These are phyloP conservation scores for Exsudoporus frostii DNA, from an alignment of 768 basidiomycete genomes.

Conservation along the genomic window DNA sequence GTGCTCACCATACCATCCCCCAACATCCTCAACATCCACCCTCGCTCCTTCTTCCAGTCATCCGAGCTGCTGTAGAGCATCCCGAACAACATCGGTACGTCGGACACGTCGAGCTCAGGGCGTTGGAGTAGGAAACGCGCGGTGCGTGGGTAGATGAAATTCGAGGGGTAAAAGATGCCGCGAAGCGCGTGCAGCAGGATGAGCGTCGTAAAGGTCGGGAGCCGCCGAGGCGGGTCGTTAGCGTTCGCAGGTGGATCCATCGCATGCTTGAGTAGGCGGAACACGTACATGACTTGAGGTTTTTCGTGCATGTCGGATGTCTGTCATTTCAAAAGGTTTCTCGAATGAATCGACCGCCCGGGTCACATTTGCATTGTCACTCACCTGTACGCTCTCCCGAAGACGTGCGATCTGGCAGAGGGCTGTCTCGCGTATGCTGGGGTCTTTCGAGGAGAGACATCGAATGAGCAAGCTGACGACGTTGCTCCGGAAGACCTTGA, in stretches of 20 bases:
- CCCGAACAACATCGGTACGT: constrained; percentile 88
- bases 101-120: constrained; percentile 70
- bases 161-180: constrained; percentile 81
- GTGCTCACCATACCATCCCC: constrained; percentile 73
- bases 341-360: neutral
- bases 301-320: constrained; percentile 73
- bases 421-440: constrained; percentile 56
- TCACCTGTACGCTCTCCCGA: constrained; percentile 61
- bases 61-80: constrained; percentile 81
- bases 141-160: constrained; percentile 83
- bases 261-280: constrained; percentile 39
- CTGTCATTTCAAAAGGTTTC: constrained; percentile 31
- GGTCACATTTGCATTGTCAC: constrained; percentile 16
- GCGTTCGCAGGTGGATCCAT: constrained; percentile 26
- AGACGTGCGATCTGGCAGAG: constrained; percentile 59
- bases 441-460: constrained; percentile 65
- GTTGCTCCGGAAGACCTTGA: constrained; percentile 82
- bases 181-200: constrained; percentile 80
- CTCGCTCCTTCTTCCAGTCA: constrained; percentile 84
- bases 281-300: constrained; percentile 66
- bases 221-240: constrained; percentile 53
- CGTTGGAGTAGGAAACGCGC: constrained; percentile 89
- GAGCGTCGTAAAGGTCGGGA: constrained; percentile 78
- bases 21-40: constrained; percentile 84
- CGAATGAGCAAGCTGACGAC: constrained; percentile 70